Percentiles rank a stretch among this genome's conserved stretches.
Conservation (phyloP, 1,139 yeast species). For the Pichia terricola region DNA sequence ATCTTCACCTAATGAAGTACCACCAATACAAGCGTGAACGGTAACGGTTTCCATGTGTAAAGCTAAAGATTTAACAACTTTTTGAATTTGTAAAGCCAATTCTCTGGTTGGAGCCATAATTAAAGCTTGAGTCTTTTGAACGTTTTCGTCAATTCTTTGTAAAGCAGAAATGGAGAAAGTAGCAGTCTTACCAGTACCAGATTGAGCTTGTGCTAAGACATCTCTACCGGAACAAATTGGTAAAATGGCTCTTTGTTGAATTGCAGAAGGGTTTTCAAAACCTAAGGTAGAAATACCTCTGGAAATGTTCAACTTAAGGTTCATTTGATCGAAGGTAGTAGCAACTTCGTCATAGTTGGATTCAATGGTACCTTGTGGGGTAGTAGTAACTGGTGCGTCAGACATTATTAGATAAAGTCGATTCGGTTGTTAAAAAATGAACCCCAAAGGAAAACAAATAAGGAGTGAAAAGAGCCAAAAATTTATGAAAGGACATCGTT, state of each 20-base stretch:
- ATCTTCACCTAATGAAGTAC: slow-evolving; percentile 88
- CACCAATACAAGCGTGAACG: slow-evolving; percentile 98
- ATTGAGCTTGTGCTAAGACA: slow-evolving; percentile 98
- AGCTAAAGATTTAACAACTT: slow-evolving; percentile 90
- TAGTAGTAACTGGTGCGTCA: neutral
- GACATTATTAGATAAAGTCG: too few relatives aligned
- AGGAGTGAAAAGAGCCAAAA: too few relatives aligned
- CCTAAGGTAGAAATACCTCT: slow-evolving; percentile 96
- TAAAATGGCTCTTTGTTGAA: slow-evolving; percentile 96
- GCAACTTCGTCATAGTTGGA: slow-evolving; percentile 97
- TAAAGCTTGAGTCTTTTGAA: slow-evolving; percentile 82
- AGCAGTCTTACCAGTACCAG: slow-evolving; percentile 99
- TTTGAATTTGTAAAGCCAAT: slow-evolving; percentile 95
- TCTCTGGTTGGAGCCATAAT: slow-evolving; percentile 98
- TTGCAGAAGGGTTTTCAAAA: slow-evolving; percentile 95
- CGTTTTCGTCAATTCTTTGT: slow-evolving; percentile 78
- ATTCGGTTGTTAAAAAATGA: too few relatives aligned
- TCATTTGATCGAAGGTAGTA: slow-evolving; percentile 78
- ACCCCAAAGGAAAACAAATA: too few relatives aligned
- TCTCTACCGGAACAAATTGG: slow-evolving; percentile 97
- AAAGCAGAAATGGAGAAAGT: slow-evolving; percentile 95
- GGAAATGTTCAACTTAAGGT: slow-evolving; percentile 67
- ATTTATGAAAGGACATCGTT: too few relatives aligned
- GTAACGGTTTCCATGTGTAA: slow-evolving; percentile 76
- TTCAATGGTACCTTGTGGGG: slow-evolving; percentile 41